Evolutionary conservation across 108 stramenopile species (phyloP), one percentile per base, ranked within the genome.

Genomic region (Aurantiochytrium sp.): DNA sequence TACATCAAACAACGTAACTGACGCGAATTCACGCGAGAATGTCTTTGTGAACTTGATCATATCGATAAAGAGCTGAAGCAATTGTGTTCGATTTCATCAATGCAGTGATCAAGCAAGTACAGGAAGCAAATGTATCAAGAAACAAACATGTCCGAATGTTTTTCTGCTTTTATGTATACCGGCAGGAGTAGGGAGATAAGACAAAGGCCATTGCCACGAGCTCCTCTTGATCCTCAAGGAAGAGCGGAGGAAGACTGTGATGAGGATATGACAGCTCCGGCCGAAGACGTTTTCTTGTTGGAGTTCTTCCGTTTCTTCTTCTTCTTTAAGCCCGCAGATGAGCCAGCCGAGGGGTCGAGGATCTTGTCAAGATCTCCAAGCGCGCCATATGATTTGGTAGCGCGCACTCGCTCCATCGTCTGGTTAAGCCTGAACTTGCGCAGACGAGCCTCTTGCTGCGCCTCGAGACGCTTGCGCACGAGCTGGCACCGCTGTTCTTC

Each of bases 391-490:
- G 76, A 83, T 35, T 83, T 83, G 2, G 76, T 83, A 23, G 76
- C 51, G 45, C 76, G 76, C 49, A 83, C 76, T 16, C 51, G 12
- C 51, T 83, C 49, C 76, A 83, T 83, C 12, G 76, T 83, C 23
- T 83, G 76, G 28, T 83, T 83, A 23, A 83, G 76, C n/a, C 76
- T 21, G 51, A 53, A 83, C 51, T 83, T 83, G 19, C 76, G 76
- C 25, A 83, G 76, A 1, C 76, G 76, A 6, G 76, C 76, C 28
- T 83, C 49, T 23, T 83, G 76, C 28, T 83, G 76, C 49, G 76
- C 76, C 64, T 91, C 53, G n/a, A 91, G 72, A n/a, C 93, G 91
- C 93, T 93, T 87, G 47, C 89, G 87, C 18, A 93, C 57, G 57
- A 93, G 90, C 49, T 89, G 45, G 44, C 93, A 87, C 88, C 88